Evolutionary conservation across 306 rosid genomes (phyloP).

Genomic region (Vicia villosa): DNA sequence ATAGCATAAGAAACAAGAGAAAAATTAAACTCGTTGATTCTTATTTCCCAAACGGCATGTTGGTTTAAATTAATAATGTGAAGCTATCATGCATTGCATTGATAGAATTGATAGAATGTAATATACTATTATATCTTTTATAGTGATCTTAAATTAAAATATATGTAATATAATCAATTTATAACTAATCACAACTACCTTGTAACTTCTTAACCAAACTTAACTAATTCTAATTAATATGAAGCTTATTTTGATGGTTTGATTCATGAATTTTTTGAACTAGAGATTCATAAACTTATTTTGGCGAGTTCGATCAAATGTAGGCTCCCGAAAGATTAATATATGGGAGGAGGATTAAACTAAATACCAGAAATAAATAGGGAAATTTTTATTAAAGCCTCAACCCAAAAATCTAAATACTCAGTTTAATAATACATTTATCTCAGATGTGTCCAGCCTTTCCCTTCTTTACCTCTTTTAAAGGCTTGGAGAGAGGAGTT

Average conservation of each 20-base stretch:
- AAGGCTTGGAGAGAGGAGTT: slow-evolving; percentile 23
- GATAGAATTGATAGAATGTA: slow-evolving; percentile 10
- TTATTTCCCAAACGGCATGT: slow-evolving; percentile 27
- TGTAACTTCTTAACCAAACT: too few relatives aligned
- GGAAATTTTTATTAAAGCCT: slow-evolving; percentile 26
- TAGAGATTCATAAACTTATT: not conserved
- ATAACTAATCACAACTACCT: too few relatives aligned
- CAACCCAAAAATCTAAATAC: slow-evolving; percentile 29
- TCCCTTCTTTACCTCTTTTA: not conserved
- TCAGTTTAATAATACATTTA: slow-evolving; percentile 12
- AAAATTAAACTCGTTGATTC: not conserved
- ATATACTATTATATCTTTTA: too few relatives aligned
- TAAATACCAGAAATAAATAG: not conserved
- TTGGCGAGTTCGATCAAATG: not conserved
- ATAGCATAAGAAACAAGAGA: not conserved
- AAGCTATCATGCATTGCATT: not conserved
- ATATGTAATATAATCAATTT: too few relatives aligned
- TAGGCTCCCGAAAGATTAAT: not conserved
- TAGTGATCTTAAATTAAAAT: too few relatives aligned
- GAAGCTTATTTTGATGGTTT: too few relatives aligned
- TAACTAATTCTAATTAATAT: too few relatives aligned
- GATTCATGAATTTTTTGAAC: too few relatives aligned
- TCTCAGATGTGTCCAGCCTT: slow-evolving; percentile 8
- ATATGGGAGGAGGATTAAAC: not conserved
- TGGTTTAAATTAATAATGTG: slow-evolving; percentile 25